Evolutionary conservation across 2,329 filamentous ascomycete species (phyloP).

Genomic region (Pezicula carpinea): DNA sequence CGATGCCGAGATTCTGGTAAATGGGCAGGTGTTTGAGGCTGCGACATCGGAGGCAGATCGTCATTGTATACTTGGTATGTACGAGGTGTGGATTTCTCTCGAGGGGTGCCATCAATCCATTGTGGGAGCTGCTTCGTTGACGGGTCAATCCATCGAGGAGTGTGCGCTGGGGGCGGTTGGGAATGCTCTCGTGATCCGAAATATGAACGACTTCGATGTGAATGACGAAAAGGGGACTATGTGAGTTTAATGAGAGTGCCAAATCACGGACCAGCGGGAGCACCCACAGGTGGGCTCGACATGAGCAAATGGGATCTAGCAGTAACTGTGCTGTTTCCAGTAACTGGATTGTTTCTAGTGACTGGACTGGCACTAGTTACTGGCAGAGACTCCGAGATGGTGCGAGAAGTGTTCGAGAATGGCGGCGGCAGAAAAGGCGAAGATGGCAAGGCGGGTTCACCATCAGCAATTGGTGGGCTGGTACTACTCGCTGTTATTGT

Average conservation of each 20-base stretch:
- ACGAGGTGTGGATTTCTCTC: slow-evolving; percentile 20
- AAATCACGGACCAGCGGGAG: too few species aligned
- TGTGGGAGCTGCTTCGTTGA: not conserved
- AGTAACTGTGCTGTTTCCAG: not conserved
- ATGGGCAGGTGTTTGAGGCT: slow-evolving; percentile 47
- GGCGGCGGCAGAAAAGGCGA: slow-evolving; percentile 23
- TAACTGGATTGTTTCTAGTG: slow-evolving; percentile 2
- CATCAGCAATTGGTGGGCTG: not conserved
- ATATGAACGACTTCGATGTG: too few species aligned
- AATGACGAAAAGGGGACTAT: too few species aligned
- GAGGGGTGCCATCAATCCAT: slow-evolving; percentile 2
- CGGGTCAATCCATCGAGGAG: slow-evolving; percentile 4
- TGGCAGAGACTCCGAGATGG: slow-evolving; percentile 17
- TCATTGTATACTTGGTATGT: slow-evolving; percentile 43
- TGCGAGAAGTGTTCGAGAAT: slow-evolving; percentile 23
- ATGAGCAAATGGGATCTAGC: slow-evolving; percentile 1
- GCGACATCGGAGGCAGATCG: slow-evolving; percentile 35
- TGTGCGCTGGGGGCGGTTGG: slow-evolving; percentile 9
- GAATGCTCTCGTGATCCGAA: slow-evolving; percentile 5
- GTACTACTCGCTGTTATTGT: too few species aligned
- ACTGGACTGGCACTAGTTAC: not conserved
- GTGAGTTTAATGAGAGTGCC: too few species aligned
- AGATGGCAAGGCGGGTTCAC: not conserved
- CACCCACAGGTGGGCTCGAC: not conserved
- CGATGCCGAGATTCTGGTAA: slow-evolving; percentile 45